Percentiles rank a stretch among this genome's conserved stretches.
phyloP scores from a whole-genome alignment of 257 asterid species.

The Marsdenia floribunda region DNA sequence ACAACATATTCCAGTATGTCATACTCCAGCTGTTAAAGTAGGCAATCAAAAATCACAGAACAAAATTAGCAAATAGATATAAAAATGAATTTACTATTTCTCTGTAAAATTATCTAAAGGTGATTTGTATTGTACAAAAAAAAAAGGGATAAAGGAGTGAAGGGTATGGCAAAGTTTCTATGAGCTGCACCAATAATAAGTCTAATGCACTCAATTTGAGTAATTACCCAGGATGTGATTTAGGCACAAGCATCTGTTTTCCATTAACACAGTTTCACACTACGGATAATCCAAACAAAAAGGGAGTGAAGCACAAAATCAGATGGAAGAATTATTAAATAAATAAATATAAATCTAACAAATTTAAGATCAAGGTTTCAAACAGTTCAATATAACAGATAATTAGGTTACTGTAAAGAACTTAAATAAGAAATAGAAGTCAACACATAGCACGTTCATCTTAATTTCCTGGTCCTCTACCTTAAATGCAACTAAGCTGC shows the following conservation, averaged over 20 bases:
- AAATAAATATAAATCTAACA: neutral
- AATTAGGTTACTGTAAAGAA: neutral
- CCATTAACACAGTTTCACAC: neutral
- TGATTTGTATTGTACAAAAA: too few relatives aligned
- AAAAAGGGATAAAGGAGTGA: neutral
- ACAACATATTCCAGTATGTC: conserved; percentile 98
- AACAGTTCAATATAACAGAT: neutral
- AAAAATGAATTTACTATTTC: neutral
- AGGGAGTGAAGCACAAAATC: neutral
- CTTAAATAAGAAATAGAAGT: neutral
- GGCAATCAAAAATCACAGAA: conserved; percentile 15
- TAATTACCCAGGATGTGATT: neutral
- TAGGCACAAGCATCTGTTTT: neutral
- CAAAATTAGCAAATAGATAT: conserved; percentile 8
- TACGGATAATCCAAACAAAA: neutral
- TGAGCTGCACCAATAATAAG: neutral
- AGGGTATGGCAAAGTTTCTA: neutral
- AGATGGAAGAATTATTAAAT: neutral
- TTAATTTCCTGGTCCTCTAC: neutral
- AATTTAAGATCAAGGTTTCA: neutral
- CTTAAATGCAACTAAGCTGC: neutral
- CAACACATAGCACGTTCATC: neutral
- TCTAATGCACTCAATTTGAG: neutral
- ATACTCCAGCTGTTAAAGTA: conserved; percentile 79
- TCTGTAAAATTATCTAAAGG: neutral